These are phyloP conservation scores for Micractinium conductrix DNA, from an alignment of 139 green algal species.

Conservation along the genomic window DNA sequence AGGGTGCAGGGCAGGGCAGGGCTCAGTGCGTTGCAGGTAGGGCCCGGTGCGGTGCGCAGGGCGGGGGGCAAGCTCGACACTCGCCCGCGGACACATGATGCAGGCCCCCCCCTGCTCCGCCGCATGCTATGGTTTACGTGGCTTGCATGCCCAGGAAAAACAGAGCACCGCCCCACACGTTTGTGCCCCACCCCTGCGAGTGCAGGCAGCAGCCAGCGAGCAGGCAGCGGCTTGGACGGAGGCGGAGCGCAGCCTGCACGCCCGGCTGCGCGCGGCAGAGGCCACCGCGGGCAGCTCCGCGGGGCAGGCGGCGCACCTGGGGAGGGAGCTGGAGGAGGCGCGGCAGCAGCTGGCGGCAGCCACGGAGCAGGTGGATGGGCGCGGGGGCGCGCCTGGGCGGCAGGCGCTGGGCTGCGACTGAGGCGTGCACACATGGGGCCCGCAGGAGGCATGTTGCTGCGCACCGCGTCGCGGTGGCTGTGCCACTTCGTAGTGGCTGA, in stretches of 20 bases:
- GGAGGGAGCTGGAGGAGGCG: constrained; percentile 50
- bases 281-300: constrained; percentile 52
- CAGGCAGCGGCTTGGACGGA: constrained; percentile 70
- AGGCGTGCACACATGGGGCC: too few species aligned
- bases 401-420: too few species aligned
- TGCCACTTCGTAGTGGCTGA: neutral
- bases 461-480: neutral
- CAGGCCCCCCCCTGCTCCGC: too few species aligned
- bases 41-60: too few species aligned
- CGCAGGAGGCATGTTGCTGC: neutral
- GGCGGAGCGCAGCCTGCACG: constrained; percentile 72
- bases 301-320: constrained; percentile 28
- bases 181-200: too few species aligned
- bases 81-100: too few species aligned
- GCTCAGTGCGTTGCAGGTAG: too few species aligned
- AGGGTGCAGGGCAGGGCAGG: too few species aligned
- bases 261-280: constrained; percentile 64
- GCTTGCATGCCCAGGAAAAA: too few species aligned
- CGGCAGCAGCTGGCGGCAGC: constrained; percentile 33
- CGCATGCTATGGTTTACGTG: too few species aligned
- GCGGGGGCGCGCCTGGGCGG: neutral
- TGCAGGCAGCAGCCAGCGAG: constrained; percentile 49
- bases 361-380: neutral
- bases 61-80: too few species aligned
- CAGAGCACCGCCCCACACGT: too few species aligned